phyloP scores from a whole-genome alignment of 2,329 filamentous ascomycete genomes.

The Phaeosphaeria sp. region DNA sequence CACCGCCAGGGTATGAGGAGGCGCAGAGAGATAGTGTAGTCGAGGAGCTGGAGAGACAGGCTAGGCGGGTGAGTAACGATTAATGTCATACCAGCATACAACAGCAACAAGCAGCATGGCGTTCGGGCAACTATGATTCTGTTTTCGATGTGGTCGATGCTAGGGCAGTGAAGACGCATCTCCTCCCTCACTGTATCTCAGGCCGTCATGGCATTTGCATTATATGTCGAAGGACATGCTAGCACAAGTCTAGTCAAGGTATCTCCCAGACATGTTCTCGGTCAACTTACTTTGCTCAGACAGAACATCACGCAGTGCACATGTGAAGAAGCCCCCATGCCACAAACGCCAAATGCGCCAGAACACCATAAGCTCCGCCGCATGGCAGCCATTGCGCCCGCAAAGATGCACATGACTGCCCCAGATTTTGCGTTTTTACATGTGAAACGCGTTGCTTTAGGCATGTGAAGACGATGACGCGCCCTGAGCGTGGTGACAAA shows the following conservation, averaged over 20 bases:
- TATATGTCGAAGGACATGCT: not conserved
- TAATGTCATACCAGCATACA: constrained; percentile 3
- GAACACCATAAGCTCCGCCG: not conserved
- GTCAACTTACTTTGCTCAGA: not conserved
- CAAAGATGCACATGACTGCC: not conserved
- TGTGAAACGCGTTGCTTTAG: constrained; percentile 26
- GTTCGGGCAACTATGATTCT: constrained; percentile 20
- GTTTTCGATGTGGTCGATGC: not conserved
- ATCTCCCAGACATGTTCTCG: not conserved
- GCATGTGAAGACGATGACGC: constrained; percentile 26
- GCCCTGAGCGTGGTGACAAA: constrained; percentile 20
- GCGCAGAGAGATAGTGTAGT: constrained; percentile 82
- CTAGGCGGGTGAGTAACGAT: constrained; percentile 19
- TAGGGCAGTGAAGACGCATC: not conserved
- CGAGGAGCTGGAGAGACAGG: constrained; percentile 69
- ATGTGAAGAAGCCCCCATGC: not conserved
- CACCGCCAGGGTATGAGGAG: constrained; percentile 91
- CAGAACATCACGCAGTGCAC: not conserved
- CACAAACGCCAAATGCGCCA: not conserved
- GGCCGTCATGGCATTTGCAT: not conserved
- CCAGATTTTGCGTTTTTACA: constrained; percentile 14
- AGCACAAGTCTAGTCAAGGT: not conserved
- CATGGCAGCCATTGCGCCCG: not conserved
- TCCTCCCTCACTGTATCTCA: not conserved
- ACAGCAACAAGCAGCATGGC: constrained; percentile 31